Evolutionary conservation across 139 green algal species (phyloP), one percentile per base, ranked within the genome.

Genomic region (Haematococcus lacustris): DNA sequence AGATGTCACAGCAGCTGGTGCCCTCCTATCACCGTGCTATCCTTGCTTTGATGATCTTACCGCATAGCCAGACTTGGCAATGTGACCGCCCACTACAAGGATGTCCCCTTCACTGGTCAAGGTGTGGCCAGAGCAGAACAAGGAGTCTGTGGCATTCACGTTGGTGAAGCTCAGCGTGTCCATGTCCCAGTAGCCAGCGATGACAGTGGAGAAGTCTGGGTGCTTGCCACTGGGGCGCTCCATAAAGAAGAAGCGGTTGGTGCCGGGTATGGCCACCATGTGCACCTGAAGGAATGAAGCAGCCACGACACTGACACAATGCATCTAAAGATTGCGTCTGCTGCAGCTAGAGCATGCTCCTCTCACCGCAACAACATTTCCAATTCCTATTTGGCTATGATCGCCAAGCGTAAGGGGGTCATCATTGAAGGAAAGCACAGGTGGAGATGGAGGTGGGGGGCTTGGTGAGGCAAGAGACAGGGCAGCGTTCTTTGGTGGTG

Each of bases 141-240:
- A 67, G 39, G 73, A 78, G 60, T 78, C 73, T 2, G 66, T 74
- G 73, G 72, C 72, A 50, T 1, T n/a, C 32, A 78, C 67, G 40
- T 78, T 78, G 67, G 67, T 73, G 39, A 74, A 79, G 62, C 74
- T 79, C 41, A 67, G 71, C 25, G 37, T 79, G 74, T 51, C 60
- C 5, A 71, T 39, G 28, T 79, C 74, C 26, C 47, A 79, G 60
- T 40, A 79, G 38, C 74, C 74, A 0, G 74, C 74, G 32, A 83
- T 83, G 37, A 57, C 40, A 1, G 40, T 50, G n/a, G 50, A 70
- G 1, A 41, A n/a, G 66, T 83, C 78, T 17, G 78, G 78, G 71
- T 83, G 78, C 39, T 80, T 78, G 53, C 78, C 78, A 41, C 53
- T 71, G 41, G 74, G 74, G 3, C 74, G 74, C 68, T 79, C 74